phyloP scores from a whole-genome alignment of 768 basidiomycete genomes.

The Porphyrellus cyaneotinctus region DNA sequence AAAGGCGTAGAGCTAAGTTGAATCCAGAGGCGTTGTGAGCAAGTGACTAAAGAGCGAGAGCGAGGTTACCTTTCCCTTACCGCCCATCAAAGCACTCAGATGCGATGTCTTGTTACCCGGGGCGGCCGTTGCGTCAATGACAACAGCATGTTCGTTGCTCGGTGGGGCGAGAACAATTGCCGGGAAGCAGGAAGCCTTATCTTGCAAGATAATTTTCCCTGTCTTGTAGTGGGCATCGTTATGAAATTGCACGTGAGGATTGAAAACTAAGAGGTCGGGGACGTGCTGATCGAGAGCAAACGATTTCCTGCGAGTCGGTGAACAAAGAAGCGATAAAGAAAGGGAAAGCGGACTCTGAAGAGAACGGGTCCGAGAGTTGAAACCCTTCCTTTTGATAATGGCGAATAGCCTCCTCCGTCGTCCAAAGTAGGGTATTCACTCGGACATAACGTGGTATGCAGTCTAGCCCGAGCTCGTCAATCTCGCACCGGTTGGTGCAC shows the following conservation, averaged over 20 bases:
- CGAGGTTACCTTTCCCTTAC: constrained; percentile 64
- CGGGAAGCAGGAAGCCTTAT: constrained; percentile 97
- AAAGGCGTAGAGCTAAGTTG: constrained; percentile 76
- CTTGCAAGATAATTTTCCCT: constrained; percentile 89
- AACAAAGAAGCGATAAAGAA: background rate
- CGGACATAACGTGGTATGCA: constrained; percentile 82
- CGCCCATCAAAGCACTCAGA: constrained; percentile 81
- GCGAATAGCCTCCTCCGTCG: constrained; percentile 57
- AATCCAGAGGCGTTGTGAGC: constrained; percentile 1
- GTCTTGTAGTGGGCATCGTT: constrained; percentile 65
- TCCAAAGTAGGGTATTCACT: constrained; percentile 72
- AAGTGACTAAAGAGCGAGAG: background rate
- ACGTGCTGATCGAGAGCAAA: constrained; percentile 80
- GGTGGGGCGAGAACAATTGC: constrained; percentile 82
- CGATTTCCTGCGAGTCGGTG: constrained; percentile 41
- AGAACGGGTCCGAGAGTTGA: constrained; percentile 46
- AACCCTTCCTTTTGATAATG: constrained; percentile 57
- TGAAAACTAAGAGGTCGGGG: constrained; percentile 74
- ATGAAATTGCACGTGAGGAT: constrained; percentile 62
- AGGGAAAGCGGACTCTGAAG: constrained; percentile 40
- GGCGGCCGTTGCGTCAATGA: constrained; percentile 93
- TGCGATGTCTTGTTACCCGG: constrained; percentile 99
- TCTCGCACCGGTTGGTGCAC: background rate
- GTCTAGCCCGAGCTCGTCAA: constrained; percentile 35
- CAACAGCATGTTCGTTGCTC: constrained; percentile 42